Evolutionary conservation across 2,329 filamentous ascomycete species (phyloP).

Genomic region (Neonectria faginata): DNA sequence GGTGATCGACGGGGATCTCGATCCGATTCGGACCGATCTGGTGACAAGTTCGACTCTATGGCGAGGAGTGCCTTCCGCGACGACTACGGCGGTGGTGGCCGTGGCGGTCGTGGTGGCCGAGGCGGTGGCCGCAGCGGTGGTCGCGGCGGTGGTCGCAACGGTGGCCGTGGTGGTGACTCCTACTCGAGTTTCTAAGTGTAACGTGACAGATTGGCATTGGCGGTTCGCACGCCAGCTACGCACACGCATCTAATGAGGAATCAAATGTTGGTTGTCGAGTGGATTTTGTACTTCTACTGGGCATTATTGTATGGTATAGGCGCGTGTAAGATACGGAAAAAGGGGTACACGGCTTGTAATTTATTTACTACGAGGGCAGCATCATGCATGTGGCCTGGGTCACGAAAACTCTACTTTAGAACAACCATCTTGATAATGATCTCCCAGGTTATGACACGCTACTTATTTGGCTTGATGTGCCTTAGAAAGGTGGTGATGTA

Average conservation of each 20-base stretch:
- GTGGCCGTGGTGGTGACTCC: slow-evolving; percentile 1
- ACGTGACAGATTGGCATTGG: not conserved
- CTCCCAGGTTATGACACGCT: not conserved
- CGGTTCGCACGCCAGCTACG: slow-evolving; percentile 1
- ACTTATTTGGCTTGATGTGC: not conserved
- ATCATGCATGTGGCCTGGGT: slow-evolving; percentile 37
- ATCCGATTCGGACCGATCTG: slow-evolving; percentile 10
- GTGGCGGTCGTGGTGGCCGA: slow-evolving; percentile 35
- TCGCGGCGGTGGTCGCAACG: slow-evolving; percentile 21
- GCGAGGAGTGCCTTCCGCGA: slow-evolving; percentile 45
- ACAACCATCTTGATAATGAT: slow-evolving; percentile 34
- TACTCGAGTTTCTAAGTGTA: slow-evolving; percentile 25
- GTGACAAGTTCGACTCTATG: slow-evolving; percentile 47
- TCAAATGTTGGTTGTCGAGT: slow-evolving; percentile 18
- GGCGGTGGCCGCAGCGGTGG: slow-evolving; percentile 31
- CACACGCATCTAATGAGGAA: slow-evolving; percentile 24
- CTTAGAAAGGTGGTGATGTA: not conserved
- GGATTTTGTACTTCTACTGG: slow-evolving; percentile 45
- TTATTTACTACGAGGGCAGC: slow-evolving; percentile 38
- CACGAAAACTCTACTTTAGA: slow-evolving; percentile 46
- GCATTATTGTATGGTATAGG: slow-evolving; percentile 43
- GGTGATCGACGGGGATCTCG: slow-evolving; percentile 26
- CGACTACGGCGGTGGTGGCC: slow-evolving; percentile 29
- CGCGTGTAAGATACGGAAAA: slow-evolving; percentile 37
- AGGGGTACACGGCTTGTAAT: slow-evolving; percentile 42